Base-by-base conservation (phyloP, 768 basidiomycete species). In the Coprinopsis marcescibilis region DNA sequence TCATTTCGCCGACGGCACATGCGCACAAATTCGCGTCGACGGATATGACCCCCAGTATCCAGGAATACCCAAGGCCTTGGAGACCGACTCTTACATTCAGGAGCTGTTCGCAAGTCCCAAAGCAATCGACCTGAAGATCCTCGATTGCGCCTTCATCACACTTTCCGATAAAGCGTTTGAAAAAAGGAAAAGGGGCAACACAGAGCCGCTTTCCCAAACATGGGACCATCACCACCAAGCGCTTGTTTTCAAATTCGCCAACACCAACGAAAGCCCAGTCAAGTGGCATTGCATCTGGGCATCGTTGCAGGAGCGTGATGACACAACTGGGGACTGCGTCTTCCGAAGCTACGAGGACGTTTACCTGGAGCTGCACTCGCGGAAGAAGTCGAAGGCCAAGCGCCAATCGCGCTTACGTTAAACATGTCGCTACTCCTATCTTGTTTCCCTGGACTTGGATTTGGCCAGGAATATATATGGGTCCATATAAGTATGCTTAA, bases 231-330 rank as follows among this genome's bases (percentile, higher is more conserved):
- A 64, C 21, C 74, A 77, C 55, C 61, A 66, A 20, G 72, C 53
- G 19, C 63, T 83, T 17, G 80, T 76, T 17, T 64, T 83, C 63
- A 80, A 78, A 52, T 80, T 80, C 49, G 58, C 65, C 33, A 72
- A 69, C 59, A 62, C 68, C 21, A 48, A 45, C 15, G 25, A 37
- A 3, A 39, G 35, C 11, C 38, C 13, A n/a, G 48, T 57, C 17
- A 56, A 63, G 8, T 84, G 81, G 81, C 77, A 80, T 48, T 81
- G 78, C 60, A 71, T 83, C 27, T 83, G 77, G 78, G 80, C 79
- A n/a, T 71, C 69, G 21, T 67, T 81, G 49, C 65, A 71, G 19
- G 80, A 82, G 51, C 66, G 72, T 49, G 72, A 79, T 55, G 58
- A 63, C 24, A 41, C 52, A 12, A 57, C 54, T 4, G 70, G 69